phyloP scores from a whole-genome alignment of 2,329 filamentous ascomycete genomes.

The Trichocomaceae sp. region DNA sequence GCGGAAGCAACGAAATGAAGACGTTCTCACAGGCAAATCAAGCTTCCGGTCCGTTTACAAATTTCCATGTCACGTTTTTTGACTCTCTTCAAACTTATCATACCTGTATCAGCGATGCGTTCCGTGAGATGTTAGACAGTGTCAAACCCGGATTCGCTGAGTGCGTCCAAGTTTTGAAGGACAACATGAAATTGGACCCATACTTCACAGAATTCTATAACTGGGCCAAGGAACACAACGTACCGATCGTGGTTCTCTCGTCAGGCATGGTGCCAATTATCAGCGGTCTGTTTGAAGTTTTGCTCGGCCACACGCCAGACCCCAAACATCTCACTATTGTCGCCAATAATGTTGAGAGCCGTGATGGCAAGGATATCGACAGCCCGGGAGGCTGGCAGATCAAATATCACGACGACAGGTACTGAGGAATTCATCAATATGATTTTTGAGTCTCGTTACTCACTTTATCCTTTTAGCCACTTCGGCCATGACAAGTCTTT shows the following conservation, averaged over 20 bases:
- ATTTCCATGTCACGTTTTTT: background rate
- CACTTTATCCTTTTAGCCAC: slow-evolving; percentile 42
- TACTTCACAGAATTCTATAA: slow-evolving; percentile 80
- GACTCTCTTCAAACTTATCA: background rate
- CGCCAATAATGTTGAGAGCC: slow-evolving; percentile 69
- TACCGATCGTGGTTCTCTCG: slow-evolving; percentile 86
- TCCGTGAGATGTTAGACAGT: slow-evolving; percentile 87
- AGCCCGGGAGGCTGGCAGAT: slow-evolving; percentile 82
- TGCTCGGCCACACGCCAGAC: slow-evolving; percentile 70
- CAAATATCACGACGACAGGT: slow-evolving; percentile 79
- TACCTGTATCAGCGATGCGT: slow-evolving; percentile 56
- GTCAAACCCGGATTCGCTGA: slow-evolving; percentile 71
- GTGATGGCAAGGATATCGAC: slow-evolving; percentile 65
- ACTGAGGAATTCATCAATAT: slow-evolving; percentile 10
- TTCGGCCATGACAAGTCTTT: slow-evolving; percentile 97
- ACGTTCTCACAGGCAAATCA: slow-evolving; percentile 64
- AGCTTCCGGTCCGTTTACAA: slow-evolving; percentile 56
- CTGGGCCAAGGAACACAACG: slow-evolving; percentile 73
- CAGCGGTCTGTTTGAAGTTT: slow-evolving; percentile 67
- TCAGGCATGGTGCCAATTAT: slow-evolving; percentile 93
- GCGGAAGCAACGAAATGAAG: slow-evolving; percentile 66
- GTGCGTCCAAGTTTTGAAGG: slow-evolving; percentile 69
- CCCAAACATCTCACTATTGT: slow-evolving; percentile 71
- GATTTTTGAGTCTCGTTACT: background rate
- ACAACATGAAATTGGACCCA: slow-evolving; percentile 84